These are phyloP conservation scores for Venturia oleaginea DNA, from an alignment of 2,329 filamentous ascomycete species.

Conservation along the genomic window DNA sequence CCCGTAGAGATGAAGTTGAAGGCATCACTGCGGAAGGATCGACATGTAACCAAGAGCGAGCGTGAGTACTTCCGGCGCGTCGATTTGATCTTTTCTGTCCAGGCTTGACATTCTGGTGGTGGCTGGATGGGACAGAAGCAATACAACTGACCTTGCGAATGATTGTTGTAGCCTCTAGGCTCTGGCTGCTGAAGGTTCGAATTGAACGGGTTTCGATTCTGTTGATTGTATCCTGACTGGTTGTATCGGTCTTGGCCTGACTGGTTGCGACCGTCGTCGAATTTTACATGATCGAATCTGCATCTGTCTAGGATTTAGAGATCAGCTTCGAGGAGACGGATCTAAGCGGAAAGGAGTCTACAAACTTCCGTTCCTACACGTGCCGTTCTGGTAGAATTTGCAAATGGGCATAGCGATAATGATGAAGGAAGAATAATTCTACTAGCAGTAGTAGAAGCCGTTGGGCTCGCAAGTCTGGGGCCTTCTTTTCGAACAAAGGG, in stretches of 20 bases:
- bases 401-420: conserved; percentile 41
- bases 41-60: no score
- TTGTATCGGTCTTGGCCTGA: neutral
- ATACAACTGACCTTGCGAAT: neutral
- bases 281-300: conserved; percentile 48
- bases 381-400: conserved; percentile 55
- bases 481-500: neutral
- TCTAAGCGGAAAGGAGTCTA: neutral
- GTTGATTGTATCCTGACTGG: neutral
- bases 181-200: neutral
- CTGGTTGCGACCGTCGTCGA: neutral
- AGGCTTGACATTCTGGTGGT: neutral
- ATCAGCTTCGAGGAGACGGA: conserved; percentile 14
- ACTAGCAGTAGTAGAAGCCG: no score
- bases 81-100: neutral
- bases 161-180: neutral
- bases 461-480: no score
- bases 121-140: neutral
- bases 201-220: neutral
- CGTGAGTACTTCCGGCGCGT: neutral
- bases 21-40: no score
- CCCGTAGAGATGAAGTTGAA: no score
- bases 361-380: conserved; percentile 57
- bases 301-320: conserved; percentile 41
- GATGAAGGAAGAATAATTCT: no score